Percentiles rank a stretch among this genome's conserved stretches.
These are phyloP conservation scores for Rubia tinctorum DNA, from an alignment of 305 asterid species.

Conservation along the genomic window DNA sequence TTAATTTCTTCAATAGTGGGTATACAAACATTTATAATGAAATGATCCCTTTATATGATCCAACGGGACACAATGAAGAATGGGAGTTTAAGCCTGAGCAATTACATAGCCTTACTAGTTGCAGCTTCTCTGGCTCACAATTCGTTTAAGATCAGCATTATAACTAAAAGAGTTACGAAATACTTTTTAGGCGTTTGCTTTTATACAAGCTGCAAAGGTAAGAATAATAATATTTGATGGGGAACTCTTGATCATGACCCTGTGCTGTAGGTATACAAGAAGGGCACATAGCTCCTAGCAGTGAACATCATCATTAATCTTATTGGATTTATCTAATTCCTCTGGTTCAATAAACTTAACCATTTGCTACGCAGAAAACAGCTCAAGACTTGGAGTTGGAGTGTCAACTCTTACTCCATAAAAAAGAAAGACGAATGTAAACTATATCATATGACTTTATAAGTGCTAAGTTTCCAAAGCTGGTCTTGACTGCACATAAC, in stretches of 20 bases:
- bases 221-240: background rate
- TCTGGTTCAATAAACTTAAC: background rate
- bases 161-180: background rate
- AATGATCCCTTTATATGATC: background rate
- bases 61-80: background rate
- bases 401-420: background rate
- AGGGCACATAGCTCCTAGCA: background rate
- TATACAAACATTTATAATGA: background rate
- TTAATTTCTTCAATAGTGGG: background rate
- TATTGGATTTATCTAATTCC: background rate
- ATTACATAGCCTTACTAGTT: background rate
- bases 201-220: no score
- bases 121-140: background rate
- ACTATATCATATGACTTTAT: background rate
- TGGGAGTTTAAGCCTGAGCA: background rate
- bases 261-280: background rate
- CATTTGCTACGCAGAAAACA: background rate
- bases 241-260: background rate
- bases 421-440: no score
- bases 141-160: background rate
- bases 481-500: background rate
- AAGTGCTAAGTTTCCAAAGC: background rate
- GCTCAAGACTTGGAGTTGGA: background rate
- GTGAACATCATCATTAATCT: background rate
- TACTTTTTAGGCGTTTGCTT: background rate